Evolutionary conservation across 2,329 filamentous ascomycete species (phyloP), one percentile per base, ranked within the genome.

Genomic region (Westerdykella sp.): DNA sequence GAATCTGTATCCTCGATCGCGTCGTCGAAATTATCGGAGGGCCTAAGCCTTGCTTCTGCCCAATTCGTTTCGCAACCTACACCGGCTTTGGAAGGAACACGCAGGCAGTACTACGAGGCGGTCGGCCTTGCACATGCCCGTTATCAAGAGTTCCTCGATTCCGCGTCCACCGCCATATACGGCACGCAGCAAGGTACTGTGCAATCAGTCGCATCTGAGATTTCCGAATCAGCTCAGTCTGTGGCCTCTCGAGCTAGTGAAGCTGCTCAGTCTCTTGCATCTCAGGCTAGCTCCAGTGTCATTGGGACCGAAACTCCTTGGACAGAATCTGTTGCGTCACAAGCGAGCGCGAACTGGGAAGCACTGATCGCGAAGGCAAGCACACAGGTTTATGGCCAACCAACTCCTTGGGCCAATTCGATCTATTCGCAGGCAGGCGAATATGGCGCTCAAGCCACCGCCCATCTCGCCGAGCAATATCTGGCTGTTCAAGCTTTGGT

Each of bases 121-220:
- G 67, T 93, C 18, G 87, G 87, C 22, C 66, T 87, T 36, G 87
- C 88, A 1, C 84, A 94, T 56, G 86, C 82, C 35, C 80, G 83
- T 31, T 93, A 93, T 63, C 81, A 83, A 5, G 83, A 83, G 39
- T 91, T 93, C 57, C 51, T 93, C 2, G 74, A 75, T 11, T 81
- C 83, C 4, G 87, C 85, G 6, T 87, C 84, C 9, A 80, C 77
- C 30, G 85, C 82, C 15, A 72, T 87, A 34, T 83, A 79, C 43
- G 75, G 75, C 41, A 66, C 71, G 31, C 49, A 63, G 22, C 62
- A 65, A 44, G 61, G 61, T 7, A 59, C 55, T 3, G 38, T 63
- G 1, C 60, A 65, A 41, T 67, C 63, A 15, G 34, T 67, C 23
- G 60, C 56, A 21, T 66, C 63, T 13, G 57, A 62, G 5, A 59